These are phyloP conservation scores for Schwanniomyces occidentalis DNA, from an alignment of 805 yeast species.

Conservation along the genomic window DNA sequence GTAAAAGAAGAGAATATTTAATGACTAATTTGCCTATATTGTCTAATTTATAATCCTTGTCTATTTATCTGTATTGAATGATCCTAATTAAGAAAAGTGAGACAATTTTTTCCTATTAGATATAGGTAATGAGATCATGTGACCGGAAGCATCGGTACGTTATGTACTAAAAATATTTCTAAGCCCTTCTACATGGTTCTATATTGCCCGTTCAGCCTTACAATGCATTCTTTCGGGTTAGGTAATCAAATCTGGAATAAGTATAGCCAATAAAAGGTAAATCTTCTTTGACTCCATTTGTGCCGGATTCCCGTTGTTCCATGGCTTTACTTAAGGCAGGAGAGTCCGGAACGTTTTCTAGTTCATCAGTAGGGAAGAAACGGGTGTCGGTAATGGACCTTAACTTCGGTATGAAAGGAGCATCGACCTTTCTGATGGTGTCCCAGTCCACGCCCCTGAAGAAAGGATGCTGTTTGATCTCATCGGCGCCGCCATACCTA, in stretches of 20 bases:
- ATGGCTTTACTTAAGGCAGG: slow-evolving; percentile 62
- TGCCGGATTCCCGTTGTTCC: slow-evolving; percentile 58
- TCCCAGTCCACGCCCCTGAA: slow-evolving; percentile 97
- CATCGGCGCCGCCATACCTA: slow-evolving; percentile 87
- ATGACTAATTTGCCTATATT: no score
- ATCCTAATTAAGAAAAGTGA: neutral
- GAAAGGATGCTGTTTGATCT: slow-evolving; percentile 86
- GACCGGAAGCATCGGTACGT: slow-evolving; percentile 13
- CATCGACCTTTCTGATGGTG: slow-evolving; percentile 80
- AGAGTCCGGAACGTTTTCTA: slow-evolving; percentile 91
- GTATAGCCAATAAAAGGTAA: slow-evolving; percentile 98
- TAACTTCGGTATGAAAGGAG: slow-evolving; percentile 91
- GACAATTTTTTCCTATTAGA: slow-evolving; percentile 1
- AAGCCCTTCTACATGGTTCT: no score
- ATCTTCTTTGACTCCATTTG: slow-evolving; percentile 67
- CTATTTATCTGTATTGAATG: no score
- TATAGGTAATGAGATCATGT: slow-evolving; percentile 13
- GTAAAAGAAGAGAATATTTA: no score
- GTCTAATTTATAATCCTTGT: no score
- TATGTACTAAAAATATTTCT: no score
- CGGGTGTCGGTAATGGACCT: slow-evolving; percentile 93
- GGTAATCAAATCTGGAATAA: slow-evolving; percentile 88
- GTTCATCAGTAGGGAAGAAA: slow-evolving; percentile 96
- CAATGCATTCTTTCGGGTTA: slow-evolving; percentile 71
- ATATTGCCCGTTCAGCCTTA: no score